Evolutionary conservation across 2,329 filamentous ascomycete genomes (phyloP), one percentile per base, ranked within the genome.

Genomic region (Trichoderma atroviride): DNA sequence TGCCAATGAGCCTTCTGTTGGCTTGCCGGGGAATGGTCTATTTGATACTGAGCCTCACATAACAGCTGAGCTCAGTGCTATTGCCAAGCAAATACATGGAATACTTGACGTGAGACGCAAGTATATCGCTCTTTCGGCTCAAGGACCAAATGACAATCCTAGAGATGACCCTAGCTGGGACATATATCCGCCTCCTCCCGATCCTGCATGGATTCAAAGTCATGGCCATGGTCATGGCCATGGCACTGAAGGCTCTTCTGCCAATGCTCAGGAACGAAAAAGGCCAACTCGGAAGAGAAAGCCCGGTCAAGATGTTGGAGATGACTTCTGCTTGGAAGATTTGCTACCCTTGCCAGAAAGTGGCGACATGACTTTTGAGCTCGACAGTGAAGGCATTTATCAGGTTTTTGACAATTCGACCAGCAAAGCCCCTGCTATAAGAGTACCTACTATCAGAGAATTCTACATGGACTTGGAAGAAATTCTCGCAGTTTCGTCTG

Each of bases 401-500:
- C 96, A 99, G 77, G 93, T 99, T 1, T 97, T 93, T 76, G 90
- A 95, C 74, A 91, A 87, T 92, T 3, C 99, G 57, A 81, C 87
- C 5, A 83, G 85, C 37, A 83, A 87, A 22, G 85, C 86, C n/a
- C 94, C 95, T 0, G 88, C 94, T n/a, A 87, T 97, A 59, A 85
- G 89, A 58, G 92, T 99, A n/a, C 96, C 96, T 1, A 97, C 93
- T 4, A 88, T 98, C 75, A 89, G 94, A 75, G 95, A 99, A 76
- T 99, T 94, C 77, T 99, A 98, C 79, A 92, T 97, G 84, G 95
- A 97, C 77, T 83, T 99, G 31, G 96, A 99, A 77, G 86, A 89
- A 31, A 91, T 98, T 69, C 85, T 97, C 64, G 89, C 91, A 69
- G 89, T 96, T 19, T 97, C 94, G 0, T 97, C 94, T 0, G 95